A percentile compares a stretch with the other conserved stretches of the same genome.
phyloP scores from a whole-genome alignment of 2,329 filamentous ascomycete genomes.

The Dactylellina cionopaga region DNA sequence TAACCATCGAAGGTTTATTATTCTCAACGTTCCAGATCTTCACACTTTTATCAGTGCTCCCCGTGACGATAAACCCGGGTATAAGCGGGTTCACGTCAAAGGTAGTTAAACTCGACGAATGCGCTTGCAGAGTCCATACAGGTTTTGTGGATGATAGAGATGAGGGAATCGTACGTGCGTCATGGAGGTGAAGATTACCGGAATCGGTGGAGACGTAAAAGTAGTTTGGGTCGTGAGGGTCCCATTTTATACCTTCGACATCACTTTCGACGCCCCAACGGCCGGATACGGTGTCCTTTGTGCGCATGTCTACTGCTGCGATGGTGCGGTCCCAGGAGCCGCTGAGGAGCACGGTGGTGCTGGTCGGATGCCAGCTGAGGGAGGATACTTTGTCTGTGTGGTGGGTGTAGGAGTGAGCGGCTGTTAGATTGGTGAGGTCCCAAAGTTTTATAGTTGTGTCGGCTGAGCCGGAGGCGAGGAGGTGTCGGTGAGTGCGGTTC shows the following conservation, averaged over 20 bases:
- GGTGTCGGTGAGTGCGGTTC: constrained; percentile 91
- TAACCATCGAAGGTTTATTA: constrained; percentile 81
- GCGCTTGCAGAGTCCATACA: constrained; percentile 93
- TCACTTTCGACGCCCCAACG: constrained; percentile 96
- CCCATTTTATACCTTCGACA: constrained; percentile 91
- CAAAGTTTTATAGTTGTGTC: constrained; percentile 98
- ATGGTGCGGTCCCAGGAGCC: constrained; percentile 95
- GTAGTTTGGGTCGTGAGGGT: constrained; percentile 89
- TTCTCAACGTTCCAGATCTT: constrained; percentile 94
- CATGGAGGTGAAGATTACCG: constrained; percentile 91
- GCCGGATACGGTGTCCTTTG: constrained; percentile 77
- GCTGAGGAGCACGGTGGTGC: constrained; percentile 87
- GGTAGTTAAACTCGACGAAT: constrained; percentile 79
- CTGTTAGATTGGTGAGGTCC: constrained; percentile 91
- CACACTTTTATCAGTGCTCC: constrained; percentile 91
- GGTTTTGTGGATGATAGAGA: constrained; percentile 80
- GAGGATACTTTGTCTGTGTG: constrained; percentile 94
- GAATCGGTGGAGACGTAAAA: constrained; percentile 96
- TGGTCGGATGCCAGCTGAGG: constrained; percentile 87
- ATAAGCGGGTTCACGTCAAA: constrained; percentile 92
- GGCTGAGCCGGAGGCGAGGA: constrained; percentile 92
- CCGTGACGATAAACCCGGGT: constrained; percentile 91
- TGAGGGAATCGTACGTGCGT: constrained; percentile 75
- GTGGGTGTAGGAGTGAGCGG: constrained; percentile 94
- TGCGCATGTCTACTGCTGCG: constrained; percentile 95